A percentile compares a stretch with the other conserved stretches of the same genome.
phyloP scores from a whole-genome alignment of 495 filamentous ascomycete species.

The Penicillium cosmopolitanum region DNA sequence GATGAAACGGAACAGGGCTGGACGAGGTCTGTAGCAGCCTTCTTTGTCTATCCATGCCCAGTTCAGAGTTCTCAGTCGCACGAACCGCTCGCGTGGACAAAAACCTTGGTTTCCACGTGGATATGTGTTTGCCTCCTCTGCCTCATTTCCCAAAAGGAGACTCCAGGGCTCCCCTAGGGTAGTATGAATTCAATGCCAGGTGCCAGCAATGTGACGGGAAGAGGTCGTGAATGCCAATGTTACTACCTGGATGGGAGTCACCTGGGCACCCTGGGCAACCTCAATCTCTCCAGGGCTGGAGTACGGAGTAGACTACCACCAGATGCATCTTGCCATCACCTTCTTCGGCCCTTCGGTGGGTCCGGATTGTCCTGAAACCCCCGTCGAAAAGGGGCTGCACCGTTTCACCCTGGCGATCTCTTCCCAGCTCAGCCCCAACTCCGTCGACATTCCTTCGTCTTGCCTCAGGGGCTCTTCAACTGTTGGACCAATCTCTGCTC shows the following conservation, averaged over 20 bases:
- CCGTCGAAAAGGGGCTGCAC: conserved; percentile 19
- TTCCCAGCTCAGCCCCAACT: conserved; percentile 30
- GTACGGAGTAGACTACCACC: too few species aligned
- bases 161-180: too few species aligned
- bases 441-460: conserved; percentile 10
- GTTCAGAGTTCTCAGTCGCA: neutral
- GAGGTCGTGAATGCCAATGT: too few species aligned
- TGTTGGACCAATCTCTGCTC: conserved; percentile 8
- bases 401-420: conserved; percentile 36
- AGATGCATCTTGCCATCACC: neutral
- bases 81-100: conserved; percentile 1
- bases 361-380: conserved; percentile 26
- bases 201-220: too few species aligned
- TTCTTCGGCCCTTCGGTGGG: conserved; percentile 35
- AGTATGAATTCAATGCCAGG: too few species aligned
- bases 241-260: too few species aligned
- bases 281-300: too few species aligned
- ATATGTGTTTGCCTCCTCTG: neutral
- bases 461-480: conserved; percentile 17
- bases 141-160: neutral
- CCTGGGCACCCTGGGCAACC: too few species aligned
- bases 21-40: neutral
- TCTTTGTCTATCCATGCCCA: neutral
- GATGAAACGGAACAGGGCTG: neutral
- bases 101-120: neutral